These are phyloP conservation scores for Raddia distichophylla DNA, from an alignment of 176 grass and related monocot species.

Conservation along the genomic window DNA sequence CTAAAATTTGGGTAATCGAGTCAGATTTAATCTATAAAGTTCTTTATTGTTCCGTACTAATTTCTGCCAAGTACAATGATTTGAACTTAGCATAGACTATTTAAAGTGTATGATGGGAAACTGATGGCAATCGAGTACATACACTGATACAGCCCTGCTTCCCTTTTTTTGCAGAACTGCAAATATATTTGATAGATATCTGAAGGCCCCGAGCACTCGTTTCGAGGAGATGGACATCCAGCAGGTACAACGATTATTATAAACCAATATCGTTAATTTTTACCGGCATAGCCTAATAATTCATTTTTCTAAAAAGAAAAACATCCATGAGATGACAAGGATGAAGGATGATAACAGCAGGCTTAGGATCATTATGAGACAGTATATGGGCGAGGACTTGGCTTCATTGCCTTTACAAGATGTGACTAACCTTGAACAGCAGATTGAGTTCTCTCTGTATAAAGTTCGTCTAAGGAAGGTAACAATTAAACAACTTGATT, in stretches of 20 bases:
- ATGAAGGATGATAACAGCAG: constrained; percentile 76
- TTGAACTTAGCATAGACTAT: background rate
- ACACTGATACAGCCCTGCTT: background rate
- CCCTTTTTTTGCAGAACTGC: constrained; percentile 43
- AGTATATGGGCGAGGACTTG: constrained; percentile 62
- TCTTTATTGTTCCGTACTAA: background rate
- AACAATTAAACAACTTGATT: background rate
- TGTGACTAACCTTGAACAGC: constrained; percentile 59
- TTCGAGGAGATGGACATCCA: constrained; percentile 69
- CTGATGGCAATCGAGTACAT: background rate
- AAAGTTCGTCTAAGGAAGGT: constrained; percentile 72
- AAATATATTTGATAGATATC: constrained; percentile 77
- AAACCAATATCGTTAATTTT: background rate
- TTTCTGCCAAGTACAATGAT: background rate
- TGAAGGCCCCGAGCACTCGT: constrained; percentile 67
- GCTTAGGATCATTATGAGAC: constrained; percentile 54
- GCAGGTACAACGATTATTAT: constrained; percentile 44
- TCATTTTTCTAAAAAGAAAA: constrained; percentile 44
- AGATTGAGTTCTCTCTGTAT: constrained; percentile 57
- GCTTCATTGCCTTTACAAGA: constrained; percentile 45
- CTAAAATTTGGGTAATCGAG: background rate
- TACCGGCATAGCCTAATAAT: background rate
- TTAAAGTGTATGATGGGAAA: constrained; percentile 1
- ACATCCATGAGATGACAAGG: constrained; percentile 65
- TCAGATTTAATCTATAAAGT: background rate